phyloP scores from a whole-genome alignment of 805 yeast species.

The Metschnikowia bowlesiae region DNA sequence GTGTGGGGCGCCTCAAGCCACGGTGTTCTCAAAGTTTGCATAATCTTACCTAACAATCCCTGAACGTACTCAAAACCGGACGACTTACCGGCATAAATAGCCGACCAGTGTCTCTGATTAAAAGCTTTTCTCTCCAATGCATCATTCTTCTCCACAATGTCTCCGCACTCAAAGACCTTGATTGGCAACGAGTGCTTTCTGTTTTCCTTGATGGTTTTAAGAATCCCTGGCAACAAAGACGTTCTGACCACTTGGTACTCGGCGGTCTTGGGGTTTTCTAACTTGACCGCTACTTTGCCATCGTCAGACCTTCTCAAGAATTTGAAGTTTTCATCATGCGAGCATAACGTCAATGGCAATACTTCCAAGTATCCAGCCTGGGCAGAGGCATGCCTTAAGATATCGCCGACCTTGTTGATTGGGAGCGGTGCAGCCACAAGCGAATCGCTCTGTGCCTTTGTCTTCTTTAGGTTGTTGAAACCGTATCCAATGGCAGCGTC shows the following conservation, averaged over 20 bases:
- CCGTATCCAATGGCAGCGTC: slow-evolving; percentile 98
- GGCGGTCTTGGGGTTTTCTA: slow-evolving; percentile 93
- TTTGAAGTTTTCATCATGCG: slow-evolving; percentile 95
- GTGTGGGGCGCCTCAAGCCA: slow-evolving; percentile 62
- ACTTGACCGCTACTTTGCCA: slow-evolving; percentile 72
- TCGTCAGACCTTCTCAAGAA: slow-evolving; percentile 74
- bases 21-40: slow-evolving; percentile 91
- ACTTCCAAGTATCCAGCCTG: slow-evolving; percentile 97
- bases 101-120: slow-evolving; percentile 94
- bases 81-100: slow-evolving; percentile 88
- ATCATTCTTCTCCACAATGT: slow-evolving; percentile 81
- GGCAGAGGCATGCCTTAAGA: slow-evolving; percentile 83
- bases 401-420: slow-evolving; percentile 85
- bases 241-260: slow-evolving; percentile 99
- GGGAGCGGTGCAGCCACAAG: slow-evolving; percentile 86
- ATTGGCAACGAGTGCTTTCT: slow-evolving; percentile 94
- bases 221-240: slow-evolving; percentile 85
- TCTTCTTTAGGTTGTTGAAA: slow-evolving; percentile 78
- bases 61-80: slow-evolving; percentile 94
- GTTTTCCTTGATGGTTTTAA: slow-evolving; percentile 93
- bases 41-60: slow-evolving; percentile 89
- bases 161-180: slow-evolving; percentile 92
- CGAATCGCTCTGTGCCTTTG: slow-evolving; percentile 72
- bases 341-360: slow-evolving; percentile 89
- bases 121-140: slow-evolving; percentile 80